Evolutionary conservation across 2,329 filamentous ascomycete genomes (phyloP).

Genomic region (Penicillium sp.): DNA sequence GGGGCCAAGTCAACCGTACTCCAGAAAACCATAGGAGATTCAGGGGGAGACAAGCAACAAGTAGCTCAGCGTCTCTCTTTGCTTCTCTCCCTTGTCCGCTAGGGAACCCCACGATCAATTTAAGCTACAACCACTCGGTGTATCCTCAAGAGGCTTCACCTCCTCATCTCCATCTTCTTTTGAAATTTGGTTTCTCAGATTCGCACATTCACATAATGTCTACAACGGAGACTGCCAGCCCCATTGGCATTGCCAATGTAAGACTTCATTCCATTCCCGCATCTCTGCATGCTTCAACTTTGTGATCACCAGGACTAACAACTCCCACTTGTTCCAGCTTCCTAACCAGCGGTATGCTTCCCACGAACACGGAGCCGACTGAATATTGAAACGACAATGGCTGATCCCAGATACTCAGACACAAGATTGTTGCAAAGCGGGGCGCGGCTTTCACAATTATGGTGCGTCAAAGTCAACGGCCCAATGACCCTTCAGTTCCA

Average conservation of each 20-base stretch:
- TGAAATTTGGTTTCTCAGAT: conserved; percentile 12
- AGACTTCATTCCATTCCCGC: conserved; percentile 31
- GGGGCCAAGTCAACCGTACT: conserved; percentile 25
- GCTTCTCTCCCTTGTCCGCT: conserved; percentile 9
- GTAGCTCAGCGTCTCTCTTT: conserved; percentile 15
- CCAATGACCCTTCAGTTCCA: background rate
- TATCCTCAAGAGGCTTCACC: conserved; percentile 10
- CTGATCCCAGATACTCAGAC: conserved; percentile 41
- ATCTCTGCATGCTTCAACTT: background rate
- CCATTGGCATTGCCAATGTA: conserved; percentile 70
- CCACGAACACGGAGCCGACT: conserved; percentile 23
- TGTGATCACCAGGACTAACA: conserved; percentile 9
- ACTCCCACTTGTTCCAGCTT: conserved; percentile 42
- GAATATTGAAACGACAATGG: conserved; percentile 6
- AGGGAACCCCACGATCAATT: conserved; percentile 9
- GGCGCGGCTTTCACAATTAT: conserved; percentile 99
- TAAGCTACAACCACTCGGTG: conserved; percentile 8
- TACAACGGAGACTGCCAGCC: conserved; percentile 54
- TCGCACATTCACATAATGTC: conserved; percentile 45
- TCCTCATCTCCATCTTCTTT: conserved; percentile 14
- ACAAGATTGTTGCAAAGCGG: conserved; percentile 72
- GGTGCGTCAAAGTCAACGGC: conserved; percentile 51
- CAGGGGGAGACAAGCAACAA: conserved; percentile 23
- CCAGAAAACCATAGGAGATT: conserved; percentile 27
- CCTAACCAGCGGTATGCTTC: conserved; percentile 62